Base-by-base conservation (phyloP, 352 stramenopile genomes). In the Pythium pyrilobum region DNA sequence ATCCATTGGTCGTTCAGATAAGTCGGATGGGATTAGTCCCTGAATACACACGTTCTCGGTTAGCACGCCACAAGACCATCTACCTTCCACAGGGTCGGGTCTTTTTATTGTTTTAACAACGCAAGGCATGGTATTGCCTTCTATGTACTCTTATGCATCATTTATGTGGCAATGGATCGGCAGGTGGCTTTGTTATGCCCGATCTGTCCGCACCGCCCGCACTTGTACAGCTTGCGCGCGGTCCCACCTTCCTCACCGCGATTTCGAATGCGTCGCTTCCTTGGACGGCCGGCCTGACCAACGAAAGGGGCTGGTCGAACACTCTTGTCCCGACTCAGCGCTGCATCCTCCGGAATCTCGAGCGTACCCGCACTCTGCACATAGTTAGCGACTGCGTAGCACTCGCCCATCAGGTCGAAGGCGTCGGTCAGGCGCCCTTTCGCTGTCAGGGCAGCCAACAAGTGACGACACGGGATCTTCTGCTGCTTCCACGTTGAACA, bases 181-280 rank as follows among this genome's bases (percentile, higher is more conserved):
- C 40, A 47, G 13, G 40, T 34, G 16, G 44, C 20, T 5, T 41
- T 25, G 50, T 50, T 57, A 20, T 57, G 50, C 3, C 40, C 50
- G 4, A 41, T 23, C 13, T 25, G 15, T 13, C 52, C 33, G 18
- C 51, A 59, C 9, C 33, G 33, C 6, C 40, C 36, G 39, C 51
- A 52, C 20, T 38, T 43, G 41, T 59, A 52, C 37, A 25, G 21
- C 21, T 46, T 59, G 5, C 41, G 40, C 2, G 31, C 38, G 8
- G 6, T 24, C 5, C 18, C 38, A 10, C 38, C 38, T 33, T 11
- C 42, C 37, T 66, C 52, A 33, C 59, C 59, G 9, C 41, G 46
- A 2, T 31, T 50, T n/a, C 58, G 39, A 28, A 66, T 66, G 2
- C 58, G 29, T 21, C 46, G 41, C 46, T 66, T 66, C 24, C 32